A percentile compares a stretch with the other conserved stretches of the same genome.
These are phyloP conservation scores for Apodospora peruviana DNA, from an alignment of 495 filamentous ascomycete genomes.

Conservation along the genomic window DNA sequence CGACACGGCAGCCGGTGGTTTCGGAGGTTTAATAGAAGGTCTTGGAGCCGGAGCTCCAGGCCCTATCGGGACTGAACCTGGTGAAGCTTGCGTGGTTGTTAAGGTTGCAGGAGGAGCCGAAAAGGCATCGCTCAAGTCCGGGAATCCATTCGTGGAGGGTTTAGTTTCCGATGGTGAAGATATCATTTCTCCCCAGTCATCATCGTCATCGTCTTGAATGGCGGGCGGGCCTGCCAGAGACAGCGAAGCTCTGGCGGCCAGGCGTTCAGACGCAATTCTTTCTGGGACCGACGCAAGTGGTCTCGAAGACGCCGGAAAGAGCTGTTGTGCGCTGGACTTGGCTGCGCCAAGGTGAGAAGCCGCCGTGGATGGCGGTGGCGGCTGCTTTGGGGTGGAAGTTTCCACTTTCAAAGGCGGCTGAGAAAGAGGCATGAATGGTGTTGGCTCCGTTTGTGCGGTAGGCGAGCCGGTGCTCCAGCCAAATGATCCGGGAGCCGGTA, in stretches of 20 bases:
- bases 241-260: not conserved
- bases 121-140: constrained; percentile 7
- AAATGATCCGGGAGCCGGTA: constrained; percentile 25
- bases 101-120: not conserved
- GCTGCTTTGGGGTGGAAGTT: too few species aligned
- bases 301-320: too few species aligned
- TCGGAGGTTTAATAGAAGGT: too few species aligned
- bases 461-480: constrained; percentile 28
- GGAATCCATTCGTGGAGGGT: constrained; percentile 4
- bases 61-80: too few species aligned
- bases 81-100: not conserved
- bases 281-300: too few species aligned
- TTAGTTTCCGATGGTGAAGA: constrained; percentile 33
- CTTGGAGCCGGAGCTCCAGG: too few species aligned
- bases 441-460: not conserved
- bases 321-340: too few species aligned
- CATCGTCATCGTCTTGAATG: constrained; percentile 30
- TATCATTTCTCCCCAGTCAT: constrained; percentile 53
- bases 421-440: too few species aligned
- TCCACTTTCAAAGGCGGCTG: too few species aligned
- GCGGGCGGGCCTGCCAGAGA: not conserved
- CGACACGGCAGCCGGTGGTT: too few species aligned
- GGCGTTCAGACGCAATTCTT: not conserved
- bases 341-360: too few species aligned
- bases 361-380: too few species aligned